Base-by-base conservation (phyloP, 768 basidiomycete genomes). In the Cystofilobasidium capitatum region DNA sequence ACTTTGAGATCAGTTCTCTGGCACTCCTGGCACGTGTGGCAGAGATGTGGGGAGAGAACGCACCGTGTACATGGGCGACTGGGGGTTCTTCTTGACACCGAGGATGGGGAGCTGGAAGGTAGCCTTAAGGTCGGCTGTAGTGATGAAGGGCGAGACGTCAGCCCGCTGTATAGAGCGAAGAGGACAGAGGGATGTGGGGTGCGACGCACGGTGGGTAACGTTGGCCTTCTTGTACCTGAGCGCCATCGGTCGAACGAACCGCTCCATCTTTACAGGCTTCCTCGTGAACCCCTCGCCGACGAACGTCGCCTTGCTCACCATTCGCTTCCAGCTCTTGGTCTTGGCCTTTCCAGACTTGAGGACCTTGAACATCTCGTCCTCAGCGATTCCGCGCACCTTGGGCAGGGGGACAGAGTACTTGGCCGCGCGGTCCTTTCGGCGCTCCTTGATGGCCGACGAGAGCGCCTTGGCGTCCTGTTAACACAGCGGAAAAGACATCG, bases 361-460 rank as follows among this genome's bases (percentile, higher is more conserved):
- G 36, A 99, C 96, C 81, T 93, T 97, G 83, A 99, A 99, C 88
- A 92, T 96, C 82, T 99, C 96, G 74, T 98, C 96, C 78, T 99
- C 96, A 20, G 94, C 93, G 72, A 99, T 97, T 24, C 96, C 96
- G 68, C 94, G 81, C 62, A 99, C 96, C 79, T 91, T 94, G 58
- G 96, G 96, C 70, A 99, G 76, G 6, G 96, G 96, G 1, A 99
- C 96, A 22, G 92, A 85, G 79, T 90, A 99, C 78, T 96, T 97
- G 22, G 94, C 94, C 1, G 94, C 96, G 81, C 94, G 93, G 81
- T 99, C 96, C 78, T 98, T 99, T 74, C 96, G 85, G 76, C 91
- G 91, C 79, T 99, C 91, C 80, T 99, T 99, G 81, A 99, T 87
- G 24, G 96, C 94, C 31, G 87, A 86, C 20, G 90, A 92, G 44